Evolutionary conservation across 163 green algal genomes (phyloP).

Genomic region (Volvox carteri): DNA sequence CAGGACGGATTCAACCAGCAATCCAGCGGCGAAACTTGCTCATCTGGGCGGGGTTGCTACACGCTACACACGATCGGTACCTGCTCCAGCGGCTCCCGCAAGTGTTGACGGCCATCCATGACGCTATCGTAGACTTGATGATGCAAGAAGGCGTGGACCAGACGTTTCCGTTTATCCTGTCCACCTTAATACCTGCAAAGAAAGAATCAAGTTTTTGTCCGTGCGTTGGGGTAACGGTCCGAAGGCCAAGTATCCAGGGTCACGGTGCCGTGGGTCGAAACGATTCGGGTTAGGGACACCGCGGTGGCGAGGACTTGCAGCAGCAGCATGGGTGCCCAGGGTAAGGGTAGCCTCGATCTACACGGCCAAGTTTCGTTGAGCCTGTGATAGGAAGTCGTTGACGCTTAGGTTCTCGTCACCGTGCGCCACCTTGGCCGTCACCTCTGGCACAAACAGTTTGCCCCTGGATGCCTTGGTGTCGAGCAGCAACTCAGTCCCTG

Average conservation of each 20-base stretch:
- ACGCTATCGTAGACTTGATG: background rate
- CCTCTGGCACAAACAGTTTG: slow-evolving; percentile 80
- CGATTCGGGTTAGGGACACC: background rate
- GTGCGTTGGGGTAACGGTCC: background rate
- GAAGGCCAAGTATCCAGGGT: background rate
- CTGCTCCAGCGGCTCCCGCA: background rate
- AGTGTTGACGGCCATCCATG: background rate
- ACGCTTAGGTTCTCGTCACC: slow-evolving; percentile 92
- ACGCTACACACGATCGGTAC: background rate
- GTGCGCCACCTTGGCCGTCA: slow-evolving; percentile 86
- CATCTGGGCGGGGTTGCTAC: background rate
- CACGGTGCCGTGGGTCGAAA: background rate
- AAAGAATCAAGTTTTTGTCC: background rate
- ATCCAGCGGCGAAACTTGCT: background rate
- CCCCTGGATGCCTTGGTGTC: slow-evolving; percentile 82
- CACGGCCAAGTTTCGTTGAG: slow-evolving; percentile 15
- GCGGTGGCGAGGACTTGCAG: background rate
- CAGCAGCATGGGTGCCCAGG: background rate
- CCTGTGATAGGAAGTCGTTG: slow-evolving; percentile 85
- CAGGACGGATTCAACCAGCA: background rate
- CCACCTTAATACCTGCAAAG: slow-evolving; percentile 8
- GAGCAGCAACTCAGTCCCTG: slow-evolving; percentile 53
- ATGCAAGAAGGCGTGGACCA: background rate
- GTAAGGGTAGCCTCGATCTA: background rate
- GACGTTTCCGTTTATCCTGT: no score